A percentile compares a stretch with the other conserved stretches of the same genome.
These are phyloP conservation scores for Ogataea angusta DNA, from an alignment of 805 yeast species.

Conservation along the genomic window DNA sequence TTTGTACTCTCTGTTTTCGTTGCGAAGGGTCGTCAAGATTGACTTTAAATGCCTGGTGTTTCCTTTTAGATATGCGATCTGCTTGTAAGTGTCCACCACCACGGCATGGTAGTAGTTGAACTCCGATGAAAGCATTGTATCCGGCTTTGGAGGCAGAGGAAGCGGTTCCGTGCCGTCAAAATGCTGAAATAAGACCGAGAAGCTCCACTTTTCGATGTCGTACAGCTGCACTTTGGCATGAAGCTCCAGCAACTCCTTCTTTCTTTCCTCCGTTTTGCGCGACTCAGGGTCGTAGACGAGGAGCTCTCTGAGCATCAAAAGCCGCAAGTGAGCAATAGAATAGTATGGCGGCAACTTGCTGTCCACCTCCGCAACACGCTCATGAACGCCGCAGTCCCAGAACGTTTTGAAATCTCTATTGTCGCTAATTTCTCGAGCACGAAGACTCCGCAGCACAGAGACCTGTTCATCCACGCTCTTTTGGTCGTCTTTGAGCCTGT, in stretches of 20 bases:
- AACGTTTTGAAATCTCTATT: conserved; percentile 58
- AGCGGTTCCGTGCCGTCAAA: conserved; percentile 2
- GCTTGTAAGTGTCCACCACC: conserved; percentile 22
- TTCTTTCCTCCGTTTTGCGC: conserved; percentile 24
- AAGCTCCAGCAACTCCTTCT: conserved; percentile 13
- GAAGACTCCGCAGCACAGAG: conserved; percentile 16
- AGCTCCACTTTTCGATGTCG: conserved; percentile 37
- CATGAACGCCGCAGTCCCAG: conserved; percentile 48
- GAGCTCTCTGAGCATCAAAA: conserved; percentile 39
- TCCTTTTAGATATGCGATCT: conserved; percentile 15
- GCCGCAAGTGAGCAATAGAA: conserved; percentile 29
- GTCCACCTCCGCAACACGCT: conserved; percentile 22
- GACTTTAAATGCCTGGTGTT: neutral
- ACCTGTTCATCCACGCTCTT: conserved; percentile 13
- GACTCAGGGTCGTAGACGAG: conserved; percentile 34
- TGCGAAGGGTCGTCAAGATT: conserved; percentile 12
- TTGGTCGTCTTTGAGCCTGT: conserved; percentile 31
- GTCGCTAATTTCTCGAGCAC: conserved; percentile 39
- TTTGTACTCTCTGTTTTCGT: conserved; percentile 18
- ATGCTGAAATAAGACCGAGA: conserved; percentile 16
- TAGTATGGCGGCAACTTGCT: conserved; percentile 23
- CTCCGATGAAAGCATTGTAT: conserved; percentile 15
- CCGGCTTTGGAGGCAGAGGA: conserved; percentile 16
- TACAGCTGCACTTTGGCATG: conserved; percentile 26
- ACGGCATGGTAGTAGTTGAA: conserved; percentile 25